Evolutionary conservation across 345 rosid genomes (phyloP).

Genomic region (Dimocarpus longan): DNA sequence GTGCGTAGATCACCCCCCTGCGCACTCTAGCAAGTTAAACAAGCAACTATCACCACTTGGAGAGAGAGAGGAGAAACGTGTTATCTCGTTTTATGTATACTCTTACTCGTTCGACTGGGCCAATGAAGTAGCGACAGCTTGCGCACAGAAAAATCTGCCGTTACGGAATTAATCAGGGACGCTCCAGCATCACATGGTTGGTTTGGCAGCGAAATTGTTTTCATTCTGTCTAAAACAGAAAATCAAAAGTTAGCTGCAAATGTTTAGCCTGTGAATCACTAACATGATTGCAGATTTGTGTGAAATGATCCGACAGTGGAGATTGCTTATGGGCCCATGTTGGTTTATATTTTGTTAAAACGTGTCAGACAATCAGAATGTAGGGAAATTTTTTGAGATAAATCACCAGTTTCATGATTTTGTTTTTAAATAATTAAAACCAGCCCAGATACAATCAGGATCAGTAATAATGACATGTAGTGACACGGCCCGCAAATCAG

Average conservation of each 20-base stretch:
- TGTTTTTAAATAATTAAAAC: too few relatives aligned
- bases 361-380: too few relatives aligned
- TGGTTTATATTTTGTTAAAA: too few relatives aligned
- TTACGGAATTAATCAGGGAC: background rate
- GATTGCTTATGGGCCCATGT: background rate
- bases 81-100: background rate
- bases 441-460: too few relatives aligned
- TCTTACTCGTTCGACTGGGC: background rate
- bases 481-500: too few relatives aligned
- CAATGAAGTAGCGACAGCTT: background rate
- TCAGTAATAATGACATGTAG: too few relatives aligned
- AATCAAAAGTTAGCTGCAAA: too few relatives aligned
- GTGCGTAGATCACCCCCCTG: background rate
- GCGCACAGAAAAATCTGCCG: background rate
- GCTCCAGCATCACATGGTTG: background rate
- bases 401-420: too few relatives aligned
- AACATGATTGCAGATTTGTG: background rate
- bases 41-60: background rate
- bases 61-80: background rate
- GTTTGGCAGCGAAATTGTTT: too few relatives aligned
- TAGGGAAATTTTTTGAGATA: too few relatives aligned
- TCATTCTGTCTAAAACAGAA: too few relatives aligned
- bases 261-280: too few relatives aligned
- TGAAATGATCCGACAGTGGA: background rate
- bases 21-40: conserved; percentile 8